These are phyloP conservation scores for Lagerstroemia speciosa DNA, from an alignment of 345 rosid genomes.

Conservation along the genomic window DNA sequence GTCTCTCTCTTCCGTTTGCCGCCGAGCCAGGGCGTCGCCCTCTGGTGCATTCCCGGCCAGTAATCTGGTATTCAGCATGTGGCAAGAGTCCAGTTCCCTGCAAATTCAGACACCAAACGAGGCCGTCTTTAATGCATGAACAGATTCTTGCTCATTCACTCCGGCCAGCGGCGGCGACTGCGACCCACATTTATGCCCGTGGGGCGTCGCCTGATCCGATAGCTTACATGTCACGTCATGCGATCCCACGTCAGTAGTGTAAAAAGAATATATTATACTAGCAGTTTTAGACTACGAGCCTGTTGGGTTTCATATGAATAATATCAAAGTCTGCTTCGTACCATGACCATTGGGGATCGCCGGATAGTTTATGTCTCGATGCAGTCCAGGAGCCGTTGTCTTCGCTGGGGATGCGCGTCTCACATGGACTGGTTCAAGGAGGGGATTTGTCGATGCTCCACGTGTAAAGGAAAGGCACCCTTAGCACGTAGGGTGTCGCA, in stretches of 20 bases:
- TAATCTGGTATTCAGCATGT: neutral
- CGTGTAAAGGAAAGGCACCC: too few relatives aligned
- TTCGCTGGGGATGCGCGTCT: too few relatives aligned
- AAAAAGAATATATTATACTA: too few relatives aligned
- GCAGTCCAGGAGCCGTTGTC: too few relatives aligned
- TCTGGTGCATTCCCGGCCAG: slow-evolving; percentile 1
- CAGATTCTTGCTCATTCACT: neutral
- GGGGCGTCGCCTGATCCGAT: neutral
- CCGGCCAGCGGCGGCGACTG: neutral
- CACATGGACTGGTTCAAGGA: too few relatives aligned
- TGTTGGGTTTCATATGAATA: too few relatives aligned
- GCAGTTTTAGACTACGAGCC: too few relatives aligned
- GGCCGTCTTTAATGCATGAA: neutral
- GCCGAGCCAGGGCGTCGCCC: neutral
- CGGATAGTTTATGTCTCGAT: too few relatives aligned
- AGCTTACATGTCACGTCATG: neutral
- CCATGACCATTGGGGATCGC: too few relatives aligned
- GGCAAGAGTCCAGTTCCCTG: neutral
- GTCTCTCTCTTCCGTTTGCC: neutral
- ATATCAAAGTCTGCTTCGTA: too few relatives aligned
- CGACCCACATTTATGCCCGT: neutral
- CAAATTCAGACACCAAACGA: neutral
- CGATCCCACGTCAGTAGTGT: neutral
- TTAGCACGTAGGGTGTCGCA: too few relatives aligned
- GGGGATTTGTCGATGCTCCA: too few relatives aligned